Conservation (phyloP, 169 alveolate genomes). For the Plasmodium ovale region DNA sequence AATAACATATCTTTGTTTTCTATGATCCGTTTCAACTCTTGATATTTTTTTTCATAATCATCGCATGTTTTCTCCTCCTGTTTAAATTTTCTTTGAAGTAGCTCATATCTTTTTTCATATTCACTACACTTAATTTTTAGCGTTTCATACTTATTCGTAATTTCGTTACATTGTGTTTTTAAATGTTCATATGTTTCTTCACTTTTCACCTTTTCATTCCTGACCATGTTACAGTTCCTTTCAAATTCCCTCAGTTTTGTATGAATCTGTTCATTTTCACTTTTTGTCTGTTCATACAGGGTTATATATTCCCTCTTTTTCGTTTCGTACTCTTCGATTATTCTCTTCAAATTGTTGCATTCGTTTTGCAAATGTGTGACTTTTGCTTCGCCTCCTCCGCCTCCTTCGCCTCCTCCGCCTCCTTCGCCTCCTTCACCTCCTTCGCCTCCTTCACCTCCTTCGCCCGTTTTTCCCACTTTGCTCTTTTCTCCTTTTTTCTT, state of each 20-base stretch:
- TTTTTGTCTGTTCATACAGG: background rate
- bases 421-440: too few relatives aligned
- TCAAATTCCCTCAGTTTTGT: background rate
- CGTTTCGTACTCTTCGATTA: conserved; percentile 1
- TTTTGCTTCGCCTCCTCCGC: background rate
- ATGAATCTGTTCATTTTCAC: conserved; percentile 1
- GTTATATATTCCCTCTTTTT: conserved; percentile 13
- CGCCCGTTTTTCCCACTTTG: too few relatives aligned
- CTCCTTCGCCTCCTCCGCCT: background rate
- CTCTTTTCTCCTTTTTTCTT: background rate
- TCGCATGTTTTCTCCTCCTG: background rate
- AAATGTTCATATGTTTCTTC: conserved; percentile 23
- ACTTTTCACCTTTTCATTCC: background rate
- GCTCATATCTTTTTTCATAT: conserved; percentile 12
- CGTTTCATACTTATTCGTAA: background rate
- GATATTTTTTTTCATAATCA: conserved; percentile 18
- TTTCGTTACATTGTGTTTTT: conserved; percentile 6
- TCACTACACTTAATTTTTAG: background rate
- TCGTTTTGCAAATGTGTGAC: background rate
- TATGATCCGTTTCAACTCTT: background rate
- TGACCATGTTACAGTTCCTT: background rate
- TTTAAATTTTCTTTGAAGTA: background rate
- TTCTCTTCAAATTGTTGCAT: conserved; percentile 9
- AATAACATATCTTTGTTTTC: conserved; percentile 2
- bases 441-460: too few relatives aligned